Conservation (phyloP, 108 stramenopile species). For the Chaetoceros tenuissimus region DNA sequence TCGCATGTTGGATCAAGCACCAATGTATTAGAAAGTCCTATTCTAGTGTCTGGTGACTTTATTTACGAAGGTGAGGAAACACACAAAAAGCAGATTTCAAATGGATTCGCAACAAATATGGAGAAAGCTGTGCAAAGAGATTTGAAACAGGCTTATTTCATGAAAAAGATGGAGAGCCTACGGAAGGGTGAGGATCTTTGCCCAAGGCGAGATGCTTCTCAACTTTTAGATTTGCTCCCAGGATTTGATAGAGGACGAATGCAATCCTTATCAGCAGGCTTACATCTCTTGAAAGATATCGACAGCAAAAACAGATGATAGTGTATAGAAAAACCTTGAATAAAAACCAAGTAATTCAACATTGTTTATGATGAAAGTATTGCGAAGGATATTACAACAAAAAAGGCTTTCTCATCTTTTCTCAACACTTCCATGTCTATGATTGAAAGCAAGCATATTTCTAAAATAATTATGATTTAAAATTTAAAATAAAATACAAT, state of each 20-base stretch:
- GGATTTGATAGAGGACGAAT: neutral
- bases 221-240: neutral
- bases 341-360: no score
- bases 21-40: neutral
- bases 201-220: neutral
- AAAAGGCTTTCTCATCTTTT: no score
- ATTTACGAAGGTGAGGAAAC: neutral
- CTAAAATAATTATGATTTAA: no score
- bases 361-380: no score
- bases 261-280: neutral
- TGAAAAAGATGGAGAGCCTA: neutral
- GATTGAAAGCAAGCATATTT: no score
- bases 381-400: no score
- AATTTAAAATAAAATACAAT: no score
- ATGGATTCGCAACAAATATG: neutral
- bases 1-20: neutral
- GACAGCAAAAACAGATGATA: no score
- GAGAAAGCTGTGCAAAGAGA: neutral
- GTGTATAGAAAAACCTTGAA: no score
- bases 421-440: no score
- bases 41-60: neutral
- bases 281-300: neutral
- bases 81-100: neutral
- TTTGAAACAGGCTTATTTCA: neutral
- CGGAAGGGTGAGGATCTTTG: neutral